Conservation (phyloP, 2,329 filamentous ascomycete genomes). For the Stachybotrys chartarum region DNA sequence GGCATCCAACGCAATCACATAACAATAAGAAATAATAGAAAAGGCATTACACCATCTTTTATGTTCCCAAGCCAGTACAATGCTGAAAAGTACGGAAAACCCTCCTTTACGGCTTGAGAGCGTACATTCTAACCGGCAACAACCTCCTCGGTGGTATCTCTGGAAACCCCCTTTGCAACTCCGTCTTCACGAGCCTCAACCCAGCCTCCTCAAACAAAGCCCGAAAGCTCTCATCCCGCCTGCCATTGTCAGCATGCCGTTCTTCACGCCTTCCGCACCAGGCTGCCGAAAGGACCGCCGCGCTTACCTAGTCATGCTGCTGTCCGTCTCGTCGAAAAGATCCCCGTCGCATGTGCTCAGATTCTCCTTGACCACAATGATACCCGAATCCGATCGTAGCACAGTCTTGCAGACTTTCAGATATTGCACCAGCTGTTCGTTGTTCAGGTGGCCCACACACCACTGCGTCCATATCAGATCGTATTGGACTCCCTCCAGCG, state of each 20-base stretch:
- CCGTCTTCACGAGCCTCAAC: conserved; percentile 59
- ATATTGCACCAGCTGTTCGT: conserved; percentile 63
- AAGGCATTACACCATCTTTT: no score
- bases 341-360: conserved; percentile 51
- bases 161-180: conserved; percentile 64
- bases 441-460: conserved; percentile 78
- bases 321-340: conserved; percentile 68
- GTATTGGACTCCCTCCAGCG: conserved; percentile 46
- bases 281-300: neutral
- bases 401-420: conserved; percentile 51
- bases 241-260: neutral
- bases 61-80: no score
- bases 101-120: conserved; percentile 46
- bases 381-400: conserved; percentile 17
- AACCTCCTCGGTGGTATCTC: conserved; percentile 46
- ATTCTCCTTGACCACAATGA: conserved; percentile 58
- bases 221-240: conserved; percentile 60
- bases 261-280: neutral
- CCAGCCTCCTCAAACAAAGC: conserved; percentile 62
- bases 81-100: no score
- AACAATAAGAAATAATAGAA: no score
- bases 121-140: conserved; percentile 75
- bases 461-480: conserved; percentile 87
- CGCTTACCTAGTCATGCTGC: conserved; percentile 61
- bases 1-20: no score